Conservation (phyloP, 2,329 filamentous ascomycete species). For the Penicillium nordicum region DNA sequence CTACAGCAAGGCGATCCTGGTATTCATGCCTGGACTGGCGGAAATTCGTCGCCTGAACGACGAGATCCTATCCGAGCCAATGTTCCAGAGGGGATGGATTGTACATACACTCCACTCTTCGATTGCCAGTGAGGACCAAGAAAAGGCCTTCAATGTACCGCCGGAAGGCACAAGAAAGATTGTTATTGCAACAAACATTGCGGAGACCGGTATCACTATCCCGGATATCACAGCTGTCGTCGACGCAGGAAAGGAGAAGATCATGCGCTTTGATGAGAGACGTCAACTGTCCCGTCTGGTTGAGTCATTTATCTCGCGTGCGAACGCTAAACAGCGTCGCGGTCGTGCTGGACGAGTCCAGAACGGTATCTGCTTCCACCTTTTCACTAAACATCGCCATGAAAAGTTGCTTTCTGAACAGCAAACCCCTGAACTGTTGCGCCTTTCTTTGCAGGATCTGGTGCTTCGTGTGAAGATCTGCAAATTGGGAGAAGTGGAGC, state of each 20-base stretch:
- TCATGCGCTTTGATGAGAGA: slow-evolving; percentile 91
- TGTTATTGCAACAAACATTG: slow-evolving; percentile 95
- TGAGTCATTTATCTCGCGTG: slow-evolving; percentile 91
- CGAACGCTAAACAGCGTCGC: slow-evolving; percentile 91
- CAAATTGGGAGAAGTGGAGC: slow-evolving; percentile 88
- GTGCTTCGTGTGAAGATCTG: slow-evolving; percentile 97
- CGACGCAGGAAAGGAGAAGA: slow-evolving; percentile 93
- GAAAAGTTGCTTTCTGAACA: slow-evolving; percentile 82
- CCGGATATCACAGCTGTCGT: slow-evolving; percentile 96
- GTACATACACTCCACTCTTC: slow-evolving; percentile 89
- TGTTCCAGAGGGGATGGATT: slow-evolving; percentile 74
- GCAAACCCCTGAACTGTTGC: slow-evolving; percentile 94
- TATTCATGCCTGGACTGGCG: slow-evolving; percentile 91
- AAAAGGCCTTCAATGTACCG: slow-evolving; percentile 84
- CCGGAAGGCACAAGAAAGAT: slow-evolving; percentile 83
- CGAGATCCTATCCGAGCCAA: slow-evolving; percentile 70
- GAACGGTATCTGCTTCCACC: slow-evolving; percentile 89
- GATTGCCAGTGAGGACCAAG: slow-evolving; percentile 94
- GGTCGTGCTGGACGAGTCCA: slow-evolving; percentile 94
- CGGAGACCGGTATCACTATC: slow-evolving; percentile 97
- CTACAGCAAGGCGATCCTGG: slow-evolving; percentile 87
- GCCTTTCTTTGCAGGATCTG: slow-evolving; percentile 87
- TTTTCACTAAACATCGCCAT: slow-evolving; percentile 88
- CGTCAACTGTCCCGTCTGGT: slow-evolving; percentile 85
- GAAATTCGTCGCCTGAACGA: slow-evolving; percentile 90